phyloP scores from a whole-genome alignment of 805 yeast genomes.

The Spencermartinsiella europaea region DNA sequence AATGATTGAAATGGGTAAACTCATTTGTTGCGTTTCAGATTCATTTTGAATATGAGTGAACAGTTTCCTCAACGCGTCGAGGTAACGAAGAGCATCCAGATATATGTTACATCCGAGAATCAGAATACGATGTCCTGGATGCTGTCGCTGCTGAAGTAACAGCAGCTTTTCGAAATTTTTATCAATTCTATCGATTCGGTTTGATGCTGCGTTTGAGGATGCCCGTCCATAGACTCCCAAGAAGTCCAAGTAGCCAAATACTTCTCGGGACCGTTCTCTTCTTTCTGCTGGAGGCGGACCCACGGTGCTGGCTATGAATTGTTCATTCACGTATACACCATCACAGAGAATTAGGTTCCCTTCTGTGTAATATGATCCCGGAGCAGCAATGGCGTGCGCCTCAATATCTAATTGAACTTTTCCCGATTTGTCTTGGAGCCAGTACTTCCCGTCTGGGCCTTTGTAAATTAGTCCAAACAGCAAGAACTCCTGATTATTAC shows the following conservation, averaged over 20 bases:
- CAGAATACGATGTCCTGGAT: conserved; percentile 53
- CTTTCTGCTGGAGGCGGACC: conserved; percentile 88
- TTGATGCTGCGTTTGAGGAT: conserved; percentile 12
- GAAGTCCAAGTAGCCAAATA: conserved; percentile 76
- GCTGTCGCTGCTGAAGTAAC: conserved; percentile 49
- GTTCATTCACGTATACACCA: conserved; percentile 67
- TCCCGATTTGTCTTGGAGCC: conserved; percentile 78
- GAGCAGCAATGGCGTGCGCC: conserved; percentile 41
- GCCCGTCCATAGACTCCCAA: conserved; percentile 38
- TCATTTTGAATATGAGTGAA: conserved; percentile 51
- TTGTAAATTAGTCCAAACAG: conserved; percentile 70
- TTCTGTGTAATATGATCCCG: conserved; percentile 56
- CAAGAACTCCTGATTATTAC: conserved; percentile 70
- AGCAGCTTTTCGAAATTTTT: conserved; percentile 51
- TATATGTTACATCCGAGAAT: conserved; percentile 71
- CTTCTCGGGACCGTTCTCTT: conserved; percentile 59
- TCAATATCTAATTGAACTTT: conserved; percentile 55
- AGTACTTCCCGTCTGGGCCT: conserved; percentile 62
- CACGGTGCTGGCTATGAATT: conserved; percentile 68
- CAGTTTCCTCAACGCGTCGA: conserved; percentile 63
- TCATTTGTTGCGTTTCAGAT: conserved; percentile 30
- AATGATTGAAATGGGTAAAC: conserved; percentile 61
- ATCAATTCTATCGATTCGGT: conserved; percentile 49
- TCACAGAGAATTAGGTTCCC: conserved; percentile 80
- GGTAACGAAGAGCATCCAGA: conserved; percentile 52